Base-by-base conservation (phyloP, 2,329 filamentous ascomycete species). In the Leptographium flavum region DNA sequence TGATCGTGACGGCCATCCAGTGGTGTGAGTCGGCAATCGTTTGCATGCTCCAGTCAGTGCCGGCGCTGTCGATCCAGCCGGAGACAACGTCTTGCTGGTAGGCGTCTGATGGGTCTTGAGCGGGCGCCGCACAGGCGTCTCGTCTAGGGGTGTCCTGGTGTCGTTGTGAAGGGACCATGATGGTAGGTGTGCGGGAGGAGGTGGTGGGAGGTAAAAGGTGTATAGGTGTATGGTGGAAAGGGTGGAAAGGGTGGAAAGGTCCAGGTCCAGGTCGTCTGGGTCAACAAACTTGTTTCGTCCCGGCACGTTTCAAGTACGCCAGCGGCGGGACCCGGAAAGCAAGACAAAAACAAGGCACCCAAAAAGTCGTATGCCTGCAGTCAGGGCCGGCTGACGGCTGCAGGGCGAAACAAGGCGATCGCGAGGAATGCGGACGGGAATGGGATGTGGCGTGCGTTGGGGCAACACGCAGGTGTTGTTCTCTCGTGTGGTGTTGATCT, bases 1-100 rank as follows among this genome's bases (percentile, higher is more conserved):
- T 78, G 49, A 73, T 63, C 41, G 70, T 76, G 30, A 70, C 67
- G 45, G 69, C 64, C 50, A 73, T 66, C 73, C 72, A 76, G 49
- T 43, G 23, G 10, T 46, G 45, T 25, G 15, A 30, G 30, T 39
- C 21, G n/a, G 42, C 27, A 2, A 37, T 25, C 17, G 3, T 21
- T 21, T 43, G n/a, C 31, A 22, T 37, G 17, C 17, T 39, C 11
- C 22, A 28, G n/a, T 39, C 23, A 10, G n/a, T 23, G 25, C n/a
- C n/a, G 13, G 39, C 39, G 13, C 27, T 41, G 27, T 25, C 37
- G n/a, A 25, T 11, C 37, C 37, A 39, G 25, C 37, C 37, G 21
- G 19, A 9, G 13, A 23, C 27, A 11, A 28, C 27, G 27, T 3
- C 27, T 11, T 28, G 27, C 27, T 11, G 27, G 8, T 28, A 11